Percentiles rank a stretch among this genome's conserved stretches.
Evolutionary conservation across 768 basidiomycete genomes (phyloP).

Genomic region (Suillus alpinus): DNA sequence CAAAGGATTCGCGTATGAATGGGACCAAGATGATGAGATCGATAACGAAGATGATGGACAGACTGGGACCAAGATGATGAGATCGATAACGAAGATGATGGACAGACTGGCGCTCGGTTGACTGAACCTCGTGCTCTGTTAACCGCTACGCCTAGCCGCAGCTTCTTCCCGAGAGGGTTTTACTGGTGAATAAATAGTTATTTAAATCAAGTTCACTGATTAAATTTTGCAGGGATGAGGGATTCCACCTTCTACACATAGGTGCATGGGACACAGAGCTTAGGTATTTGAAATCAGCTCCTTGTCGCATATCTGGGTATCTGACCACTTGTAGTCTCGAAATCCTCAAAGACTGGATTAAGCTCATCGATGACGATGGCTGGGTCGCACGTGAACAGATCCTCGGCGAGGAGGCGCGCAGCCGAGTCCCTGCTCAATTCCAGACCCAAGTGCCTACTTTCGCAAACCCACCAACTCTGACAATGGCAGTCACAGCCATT

Average conservation of each 20-base stretch:
- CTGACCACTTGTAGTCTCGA: conserved; percentile 55
- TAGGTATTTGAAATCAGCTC: conserved; percentile 36
- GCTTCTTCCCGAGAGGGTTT: conserved; percentile 97
- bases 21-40: conserved; percentile 70
- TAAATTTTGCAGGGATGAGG: conserved; percentile 75
- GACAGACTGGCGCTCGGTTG: conserved; percentile 53
- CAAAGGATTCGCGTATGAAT: conserved; percentile 81
- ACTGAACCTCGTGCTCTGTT: conserved; percentile 76
- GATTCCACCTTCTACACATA: conserved; percentile 90
- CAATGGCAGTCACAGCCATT: conserved; percentile 91
- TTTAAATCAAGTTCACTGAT: neutral
- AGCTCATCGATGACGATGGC: conserved; percentile 88
- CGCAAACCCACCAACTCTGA: conserved; percentile 92
- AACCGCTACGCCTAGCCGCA: conserved; percentile 92
- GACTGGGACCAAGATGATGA: conserved; percentile 70
- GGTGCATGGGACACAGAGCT: conserved; percentile 93
- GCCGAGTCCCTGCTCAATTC: conserved; percentile 90
- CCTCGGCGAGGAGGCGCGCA: conserved; percentile 92
- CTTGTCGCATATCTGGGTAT: neutral
- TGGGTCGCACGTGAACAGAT: conserved; percentile 98
- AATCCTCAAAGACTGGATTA: conserved; percentile 87
- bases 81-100: conserved; percentile 37
- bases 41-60: conserved; percentile 39
- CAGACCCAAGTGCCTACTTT: conserved; percentile 91
- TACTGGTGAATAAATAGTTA: conserved; percentile 68